Conservation (phyloP, 768 basidiomycete genomes). For the Tephrocybe rancida region DNA sequence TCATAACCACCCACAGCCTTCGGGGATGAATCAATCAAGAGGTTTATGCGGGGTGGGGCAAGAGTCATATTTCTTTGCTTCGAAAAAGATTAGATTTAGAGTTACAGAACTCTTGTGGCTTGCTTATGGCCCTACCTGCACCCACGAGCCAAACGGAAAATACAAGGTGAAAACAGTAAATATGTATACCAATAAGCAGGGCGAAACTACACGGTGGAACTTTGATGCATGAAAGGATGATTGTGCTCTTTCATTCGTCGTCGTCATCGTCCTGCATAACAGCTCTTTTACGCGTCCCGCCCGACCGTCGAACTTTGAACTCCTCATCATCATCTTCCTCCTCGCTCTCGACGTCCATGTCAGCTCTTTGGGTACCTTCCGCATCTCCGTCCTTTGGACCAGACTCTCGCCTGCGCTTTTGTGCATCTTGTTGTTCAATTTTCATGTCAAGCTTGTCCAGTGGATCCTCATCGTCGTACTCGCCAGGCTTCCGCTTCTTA, state of each 20-base stretch:
- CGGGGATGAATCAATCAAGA: too few species aligned
- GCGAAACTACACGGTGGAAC: too few species aligned
- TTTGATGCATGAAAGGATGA: too few species aligned
- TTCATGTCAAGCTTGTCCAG: conserved; percentile 74
- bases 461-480: conserved; percentile 48
- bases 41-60: not conserved
- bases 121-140: too few species aligned
- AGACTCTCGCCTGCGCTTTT: conserved; percentile 41
- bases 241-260: conserved; percentile 26
- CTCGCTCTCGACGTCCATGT: conserved; percentile 29
- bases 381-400: conserved; percentile 27
- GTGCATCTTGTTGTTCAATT: conserved; percentile 60
- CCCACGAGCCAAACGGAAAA: too few species aligned
- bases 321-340: conserved; percentile 64
- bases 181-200: too few species aligned
- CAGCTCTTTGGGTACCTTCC: conserved; percentile 28
- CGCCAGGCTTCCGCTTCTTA: conserved; percentile 39
- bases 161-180: too few species aligned
- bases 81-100: too few species aligned
- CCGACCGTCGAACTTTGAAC: conserved; percentile 59
- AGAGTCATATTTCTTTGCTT: too few species aligned
- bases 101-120: too few species aligned
- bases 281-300: conserved; percentile 58
- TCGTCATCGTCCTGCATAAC: conserved; percentile 72
- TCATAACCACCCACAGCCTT: too few species aligned